These are phyloP conservation scores for Pythium biforme DNA, from an alignment of 352 stramenopile species.

Conservation along the genomic window DNA sequence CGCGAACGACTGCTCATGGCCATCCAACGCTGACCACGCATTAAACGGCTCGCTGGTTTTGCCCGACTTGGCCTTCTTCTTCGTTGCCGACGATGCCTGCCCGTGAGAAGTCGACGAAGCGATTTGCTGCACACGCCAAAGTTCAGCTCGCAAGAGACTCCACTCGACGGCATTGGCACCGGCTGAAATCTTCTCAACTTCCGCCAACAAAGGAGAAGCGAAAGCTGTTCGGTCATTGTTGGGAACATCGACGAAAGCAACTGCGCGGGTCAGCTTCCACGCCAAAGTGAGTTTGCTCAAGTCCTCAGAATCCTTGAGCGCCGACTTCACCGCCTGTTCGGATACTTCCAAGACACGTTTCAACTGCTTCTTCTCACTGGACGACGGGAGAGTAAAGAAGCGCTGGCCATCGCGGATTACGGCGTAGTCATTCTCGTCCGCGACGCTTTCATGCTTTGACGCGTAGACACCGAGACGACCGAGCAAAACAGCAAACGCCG, in stretches of 20 bases:
- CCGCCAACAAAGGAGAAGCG: conserved; percentile 37
- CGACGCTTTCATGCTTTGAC: conserved; percentile 45
- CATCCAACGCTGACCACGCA: conserved; percentile 35
- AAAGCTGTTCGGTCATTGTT: conserved; percentile 43
- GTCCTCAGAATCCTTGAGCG: conserved; percentile 14
- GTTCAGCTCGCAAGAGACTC: conserved; percentile 45
- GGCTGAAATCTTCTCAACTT: conserved; percentile 14
- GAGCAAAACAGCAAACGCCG: conserved; percentile 54
- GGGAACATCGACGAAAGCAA: conserved; percentile 49
- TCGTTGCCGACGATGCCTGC: not conserved
- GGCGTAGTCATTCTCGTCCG: conserved; percentile 44
- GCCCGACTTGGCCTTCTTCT: conserved; percentile 20
- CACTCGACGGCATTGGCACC: conserved; percentile 1
- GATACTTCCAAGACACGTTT: conserved; percentile 5
- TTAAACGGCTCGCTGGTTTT: not conserved
- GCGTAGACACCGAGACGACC: conserved; percentile 53
- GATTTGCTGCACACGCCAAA: conserved; percentile 76
- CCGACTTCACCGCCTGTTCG: not conserved
- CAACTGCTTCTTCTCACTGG: not conserved
- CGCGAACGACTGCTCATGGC: conserved; percentile 50
- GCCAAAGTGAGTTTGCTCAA: conserved; percentile 35
- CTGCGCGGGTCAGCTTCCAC: conserved; percentile 72
- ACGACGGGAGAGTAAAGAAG: conserved; percentile 29
- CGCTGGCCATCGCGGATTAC: conserved; percentile 39
- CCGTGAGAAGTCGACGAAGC: not conserved